A percentile compares a stretch with the other conserved stretches of the same genome.
Conservation (phyloP, 108 stramenopile species). For the Parmales sp. region DNA sequence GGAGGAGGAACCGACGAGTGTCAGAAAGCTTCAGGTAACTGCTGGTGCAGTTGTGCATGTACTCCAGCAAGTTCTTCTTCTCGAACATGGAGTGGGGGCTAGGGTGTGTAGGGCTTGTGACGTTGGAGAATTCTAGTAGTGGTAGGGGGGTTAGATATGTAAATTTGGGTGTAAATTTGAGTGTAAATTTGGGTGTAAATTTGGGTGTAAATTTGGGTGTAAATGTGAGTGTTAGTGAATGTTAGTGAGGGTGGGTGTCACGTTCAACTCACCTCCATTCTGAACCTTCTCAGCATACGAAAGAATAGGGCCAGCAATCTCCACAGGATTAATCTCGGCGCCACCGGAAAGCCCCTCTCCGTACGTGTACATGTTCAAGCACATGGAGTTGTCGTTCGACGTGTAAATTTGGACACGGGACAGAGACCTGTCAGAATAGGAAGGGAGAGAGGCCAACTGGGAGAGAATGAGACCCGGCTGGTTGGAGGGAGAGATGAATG, state of each 20-base stretch:
- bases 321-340: conserved; percentile 23
- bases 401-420: conserved; percentile 76
- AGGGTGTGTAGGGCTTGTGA: too few relatives aligned
- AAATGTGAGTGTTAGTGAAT: too few relatives aligned
- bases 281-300: conserved; percentile 52
- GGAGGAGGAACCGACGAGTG: conserved; percentile 66
- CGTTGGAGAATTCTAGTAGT: too few relatives aligned
- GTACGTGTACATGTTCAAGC: conserved; percentile 83
- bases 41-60: conserved; percentile 62
- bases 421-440: conserved; percentile 44
- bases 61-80: conserved; percentile 47
- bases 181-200: too few relatives aligned
- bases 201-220: too few relatives aligned
- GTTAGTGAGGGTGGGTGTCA: conserved; percentile 36
- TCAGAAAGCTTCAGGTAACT: conserved; percentile 43
- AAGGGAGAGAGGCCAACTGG: conserved; percentile 66
- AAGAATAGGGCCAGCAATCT: conserved; percentile 43
- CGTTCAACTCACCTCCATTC: conserved; percentile 25
- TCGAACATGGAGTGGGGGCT: conserved; percentile 35
- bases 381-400: conserved; percentile 66
- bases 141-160: too few relatives aligned
- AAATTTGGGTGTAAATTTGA: too few relatives aligned
- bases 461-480: conserved; percentile 57
- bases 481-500: conserved; percentile 76
- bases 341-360: conserved; percentile 28